These are phyloP conservation scores for Pelargonium citronellum DNA, from an alignment of 441 rosid genomes.

Conservation along the genomic window DNA sequence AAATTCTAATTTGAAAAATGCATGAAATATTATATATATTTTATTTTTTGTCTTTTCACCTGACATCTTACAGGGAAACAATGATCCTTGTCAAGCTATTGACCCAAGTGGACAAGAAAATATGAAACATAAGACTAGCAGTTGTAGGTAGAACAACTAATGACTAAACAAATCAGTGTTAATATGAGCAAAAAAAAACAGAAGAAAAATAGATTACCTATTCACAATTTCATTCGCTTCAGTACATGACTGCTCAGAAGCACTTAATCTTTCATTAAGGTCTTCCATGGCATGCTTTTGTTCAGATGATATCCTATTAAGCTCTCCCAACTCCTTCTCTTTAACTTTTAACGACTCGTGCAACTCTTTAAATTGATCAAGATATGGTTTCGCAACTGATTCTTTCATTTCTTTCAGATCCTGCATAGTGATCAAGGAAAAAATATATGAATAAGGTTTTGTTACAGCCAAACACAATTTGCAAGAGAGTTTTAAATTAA, in stretches of 20 bases:
- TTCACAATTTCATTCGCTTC: slow-evolving; percentile 83
- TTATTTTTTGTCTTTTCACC: neutral
- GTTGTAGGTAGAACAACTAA: neutral
- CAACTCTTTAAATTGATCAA: slow-evolving; percentile 48
- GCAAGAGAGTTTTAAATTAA: neutral
- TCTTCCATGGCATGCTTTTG: slow-evolving; percentile 74
- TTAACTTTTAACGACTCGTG: slow-evolving; percentile 43
- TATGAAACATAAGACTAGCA: neutral
- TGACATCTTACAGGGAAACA: neutral
- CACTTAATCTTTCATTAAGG: slow-evolving; percentile 62
- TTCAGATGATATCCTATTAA: slow-evolving; percentile 57
- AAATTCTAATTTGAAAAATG: neutral
- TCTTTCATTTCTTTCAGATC: slow-evolving; percentile 63
- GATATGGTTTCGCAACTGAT: slow-evolving; percentile 45
- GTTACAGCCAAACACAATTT: neutral
- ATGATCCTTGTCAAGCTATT: neutral
- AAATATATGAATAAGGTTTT: neutral
- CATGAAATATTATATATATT: neutral
- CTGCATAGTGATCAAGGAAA: slow-evolving; percentile 32
- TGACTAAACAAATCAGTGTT: neutral
- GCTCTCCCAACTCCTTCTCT: slow-evolving; percentile 56
- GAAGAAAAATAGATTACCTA: slow-evolving; percentile 38
- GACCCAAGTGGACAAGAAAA: neutral
- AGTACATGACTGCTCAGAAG: slow-evolving; percentile 71
- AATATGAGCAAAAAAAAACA: neutral